phyloP scores from a whole-genome alignment of 352 stramenopile genomes.

The Albugo candida region DNA sequence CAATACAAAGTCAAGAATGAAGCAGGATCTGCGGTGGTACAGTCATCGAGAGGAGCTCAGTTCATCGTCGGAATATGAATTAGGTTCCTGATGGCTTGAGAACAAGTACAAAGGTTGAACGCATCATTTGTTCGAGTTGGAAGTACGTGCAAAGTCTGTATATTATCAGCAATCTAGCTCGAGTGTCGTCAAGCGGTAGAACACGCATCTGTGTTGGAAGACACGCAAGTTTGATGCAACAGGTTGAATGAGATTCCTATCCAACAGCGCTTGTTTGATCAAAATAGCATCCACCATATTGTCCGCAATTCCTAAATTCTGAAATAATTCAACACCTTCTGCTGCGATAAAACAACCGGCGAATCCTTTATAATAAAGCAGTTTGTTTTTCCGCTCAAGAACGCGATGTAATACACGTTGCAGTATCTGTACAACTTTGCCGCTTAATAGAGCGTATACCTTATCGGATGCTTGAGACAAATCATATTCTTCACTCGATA shows the following conservation, averaged over 20 bases:
- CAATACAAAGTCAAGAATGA: no score
- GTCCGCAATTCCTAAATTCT: conserved; percentile 44
- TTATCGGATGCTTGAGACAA: conserved; percentile 52
- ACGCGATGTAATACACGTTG: conserved; percentile 55
- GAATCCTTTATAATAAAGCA: conserved; percentile 76
- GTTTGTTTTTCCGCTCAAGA: conserved; percentile 77
- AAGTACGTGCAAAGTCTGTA: no score
- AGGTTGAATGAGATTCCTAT: conserved; percentile 60
- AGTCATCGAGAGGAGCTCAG: no score
- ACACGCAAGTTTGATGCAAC: conserved; percentile 41
- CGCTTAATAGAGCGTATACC: conserved; percentile 63
- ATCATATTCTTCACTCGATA: conserved; percentile 51
- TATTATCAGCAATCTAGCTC: no score
- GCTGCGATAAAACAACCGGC: conserved; percentile 62
- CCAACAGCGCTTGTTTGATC: conserved; percentile 54
- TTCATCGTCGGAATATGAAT: no score
- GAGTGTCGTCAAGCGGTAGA: conserved; percentile 42
- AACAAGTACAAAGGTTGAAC: no score
- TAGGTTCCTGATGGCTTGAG: no score
- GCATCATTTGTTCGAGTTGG: no score
- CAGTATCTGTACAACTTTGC: conserved; percentile 41
- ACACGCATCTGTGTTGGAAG: conserved; percentile 77
- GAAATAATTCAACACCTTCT: conserved; percentile 63
- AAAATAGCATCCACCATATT: conserved; percentile 59
- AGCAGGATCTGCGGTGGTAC: no score